Evolutionary conservation across 2,329 filamentous ascomycete species (phyloP), one percentile per base, ranked within the genome.

Genomic region (Cladophialophora immunda): DNA sequence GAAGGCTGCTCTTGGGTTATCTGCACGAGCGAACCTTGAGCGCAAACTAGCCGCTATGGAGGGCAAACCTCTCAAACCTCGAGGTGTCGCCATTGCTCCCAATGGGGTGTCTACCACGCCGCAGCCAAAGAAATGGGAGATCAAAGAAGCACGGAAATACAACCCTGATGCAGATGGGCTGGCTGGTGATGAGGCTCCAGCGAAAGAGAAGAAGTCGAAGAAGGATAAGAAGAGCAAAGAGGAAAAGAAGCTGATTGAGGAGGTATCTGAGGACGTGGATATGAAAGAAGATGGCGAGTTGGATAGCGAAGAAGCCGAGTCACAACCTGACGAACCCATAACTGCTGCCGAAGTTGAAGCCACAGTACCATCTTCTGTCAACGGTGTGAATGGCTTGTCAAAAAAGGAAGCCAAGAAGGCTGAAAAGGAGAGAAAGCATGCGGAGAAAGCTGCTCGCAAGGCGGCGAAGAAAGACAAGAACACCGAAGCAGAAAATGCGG

Each of bases 141-240:
- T 99, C 76, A 97, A 96, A 82, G 93, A 97, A 80, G 91, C 92
- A 11, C 87, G 92, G 77, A 95, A 94, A 81, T 99, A 99, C 86
- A 98, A 98, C 80, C 86, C 88, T 57, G 94, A 98, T 77, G 95
- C 93, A 62, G 95, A 99, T 80, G 94, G 93, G 70, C 83, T 97
- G 58, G 84, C 84, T 67, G 88, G 87, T 56, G 87, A 92, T 73
- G 90, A 90, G 72, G 85, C 87, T 15, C 85, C 89, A 45, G 78
- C 81, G 70, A 77, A 77, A 62, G 76, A 70, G 38, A 73, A 73
- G 64, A 72, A 79, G 15, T 73, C 73, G 25, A 81, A 81, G 74
- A 79, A 84, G 75, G 77, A 77, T 53, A 60, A 60, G 41, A 60
- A 60, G 41, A 22, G 22, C 27, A 60, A 60, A 27, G 41, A 60